Evolutionary conservation across 164 flowering plant species (phyloP), one percentile per base, ranked within the genome.

Genomic region (Sedum album): DNA sequence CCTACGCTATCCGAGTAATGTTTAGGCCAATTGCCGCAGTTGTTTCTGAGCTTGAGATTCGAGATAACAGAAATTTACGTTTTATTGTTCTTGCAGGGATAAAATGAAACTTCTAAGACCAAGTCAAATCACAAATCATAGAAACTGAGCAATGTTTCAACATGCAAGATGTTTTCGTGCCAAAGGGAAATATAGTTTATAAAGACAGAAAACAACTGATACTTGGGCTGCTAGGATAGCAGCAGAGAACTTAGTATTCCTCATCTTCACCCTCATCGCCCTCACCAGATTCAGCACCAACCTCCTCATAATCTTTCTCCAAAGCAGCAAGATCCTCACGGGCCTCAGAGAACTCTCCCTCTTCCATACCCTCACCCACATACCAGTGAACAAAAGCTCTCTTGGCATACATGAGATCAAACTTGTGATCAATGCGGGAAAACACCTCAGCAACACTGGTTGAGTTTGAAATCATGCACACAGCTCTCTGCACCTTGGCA

Each of bases 371-470:
- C 48, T 42, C 48, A 5, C 48, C 48, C 48, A 42, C 48, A 11
- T 49, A 49, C 57, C 57, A 21, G 57, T 49, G 57, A 21, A 49
- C 57, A 49, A 49, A 49, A 6, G 26, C 57, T n/a, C 57, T 49
- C 57, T 49, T 49, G 25, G 57, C 57, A 49, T 49, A 49, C 57
- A 49, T 49, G 26, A 49, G 57, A 21, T 49, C 57, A 49, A 49
- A 49, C 57, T 49, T 49, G 57, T 49, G 57, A 49, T 49, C 57
- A 49, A 49, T 49, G 26, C 57, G 57, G n/a, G 57, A 49, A 25
- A 49, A 49, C 10, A 49, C 57, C 48, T 44, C 48, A 44, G 48
- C 48, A 44, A 44, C 48, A 44, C 48, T 44, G 48, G 48, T 44
- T 15, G 57, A 49, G 57, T 49, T 49, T n/a, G 57, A 49, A 3